Evolutionary conservation across 1,284 basidiomycete genomes (phyloP).

Genomic region (Flammula alnicola): DNA sequence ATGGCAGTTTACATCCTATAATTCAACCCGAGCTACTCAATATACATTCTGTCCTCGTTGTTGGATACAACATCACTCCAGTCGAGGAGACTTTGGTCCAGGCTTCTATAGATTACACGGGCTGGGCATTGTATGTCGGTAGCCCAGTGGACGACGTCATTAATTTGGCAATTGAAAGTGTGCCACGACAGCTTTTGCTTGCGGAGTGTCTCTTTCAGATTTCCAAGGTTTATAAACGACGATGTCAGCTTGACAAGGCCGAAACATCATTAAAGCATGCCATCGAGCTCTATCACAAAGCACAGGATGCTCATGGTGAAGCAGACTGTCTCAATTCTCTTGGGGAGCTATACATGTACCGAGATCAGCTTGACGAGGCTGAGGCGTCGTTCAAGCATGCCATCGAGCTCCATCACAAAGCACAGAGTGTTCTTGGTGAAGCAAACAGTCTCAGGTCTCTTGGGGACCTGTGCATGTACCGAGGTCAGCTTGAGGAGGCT

Average conservation of each 20-base stretch:
- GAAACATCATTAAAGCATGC: no score
- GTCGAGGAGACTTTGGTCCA: not conserved
- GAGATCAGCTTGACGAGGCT: not conserved
- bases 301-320: no score
- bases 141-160: no score
- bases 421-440: no score
- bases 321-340: no score
- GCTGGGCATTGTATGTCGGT: constrained; percentile 2
- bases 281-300: no score
- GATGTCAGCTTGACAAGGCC: no score
- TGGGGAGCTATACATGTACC: not conserved
- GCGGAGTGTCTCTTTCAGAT: no score
- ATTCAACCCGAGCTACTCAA: constrained; percentile 2
- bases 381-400: not conserved
- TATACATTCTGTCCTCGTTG: not conserved
- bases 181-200: no score
- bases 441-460: not conserved
- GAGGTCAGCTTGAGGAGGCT: not conserved
- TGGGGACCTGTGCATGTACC: not conserved
- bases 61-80: not conserved
- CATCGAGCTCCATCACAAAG: not conserved
- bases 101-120: constrained; percentile 1
- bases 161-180: no score
- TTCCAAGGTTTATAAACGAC: no score
- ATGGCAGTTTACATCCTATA: not conserved